Base-by-base conservation (phyloP, 2,329 filamentous ascomycete species). In the Claviceps monticola region DNA sequence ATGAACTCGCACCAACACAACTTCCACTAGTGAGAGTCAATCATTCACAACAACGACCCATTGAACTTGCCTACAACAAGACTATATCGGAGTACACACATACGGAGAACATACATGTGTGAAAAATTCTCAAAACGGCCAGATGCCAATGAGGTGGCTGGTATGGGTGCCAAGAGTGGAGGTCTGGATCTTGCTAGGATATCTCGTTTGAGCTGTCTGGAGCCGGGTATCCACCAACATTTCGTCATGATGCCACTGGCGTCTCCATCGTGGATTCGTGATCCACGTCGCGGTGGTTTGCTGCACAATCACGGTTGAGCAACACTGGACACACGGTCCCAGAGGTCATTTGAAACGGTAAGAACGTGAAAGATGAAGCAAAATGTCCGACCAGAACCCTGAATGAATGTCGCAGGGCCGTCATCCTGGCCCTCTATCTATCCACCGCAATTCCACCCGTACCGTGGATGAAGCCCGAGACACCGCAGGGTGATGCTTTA, bases 381-480 rank as follows among this genome's bases (percentile, higher is more conserved):
- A 34, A 21, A 4, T 49, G 23, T 29, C 36, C 41, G 63, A 57
- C 61, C 58, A n/a, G 54, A 34, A 34, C 54, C 51, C 41, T 50
- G 59, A 57, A 57, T 60, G 61, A 64, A 64, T 64, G 56, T 58
- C 62, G 60, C 61, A 62, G 54, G 45, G 51, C 54, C 52, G 56
- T 61, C 60, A 61, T 63, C 58, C 56, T 52, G 44, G 55, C 46
- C 44, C 29, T 34, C 7, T 44, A 34, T 34, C 55, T 58, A 54
- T 58, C 60, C 58, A 58, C 60, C 53, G 23, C 45, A n/a, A 43
- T 46, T 52, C 58, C 57, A 59, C 59, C 55, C 51, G 36, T 46
- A 46, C 52, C 51, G 57, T 52, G 53, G 42, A 56, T 45, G 36
- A 26, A 49, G 23, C 43, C 23, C 23, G 3, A 44, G 41, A 53